Evolutionary conservation across 345 rosid genomes (phyloP).

Genomic region (Capsella bursapastoris): DNA sequence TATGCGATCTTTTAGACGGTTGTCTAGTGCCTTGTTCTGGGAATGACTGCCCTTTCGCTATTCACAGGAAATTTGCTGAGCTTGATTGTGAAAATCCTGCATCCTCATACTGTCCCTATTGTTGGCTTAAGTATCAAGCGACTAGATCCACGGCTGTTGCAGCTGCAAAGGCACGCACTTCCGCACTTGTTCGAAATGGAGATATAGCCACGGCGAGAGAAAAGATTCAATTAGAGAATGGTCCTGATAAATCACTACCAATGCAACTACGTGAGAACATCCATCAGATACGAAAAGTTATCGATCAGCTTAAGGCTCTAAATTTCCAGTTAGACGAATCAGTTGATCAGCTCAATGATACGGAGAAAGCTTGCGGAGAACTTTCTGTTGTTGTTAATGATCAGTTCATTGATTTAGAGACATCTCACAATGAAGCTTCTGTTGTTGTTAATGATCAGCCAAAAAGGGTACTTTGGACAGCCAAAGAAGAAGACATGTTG

Average conservation of each 20-base stretch:
- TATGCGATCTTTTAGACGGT: slow-evolving; percentile 1
- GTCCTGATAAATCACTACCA: not conserved
- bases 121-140: not conserved
- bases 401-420: not conserved
- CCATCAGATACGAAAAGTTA: not conserved
- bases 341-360: not conserved
- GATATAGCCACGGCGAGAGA: not conserved
- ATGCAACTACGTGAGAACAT: not conserved
- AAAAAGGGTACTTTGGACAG: not conserved
- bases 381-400: not conserved
- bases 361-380: not conserved
- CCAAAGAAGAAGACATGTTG: not conserved
- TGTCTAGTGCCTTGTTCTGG: not conserved
- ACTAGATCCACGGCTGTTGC: not conserved
- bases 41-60: not conserved
- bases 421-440: not conserved
- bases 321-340: not conserved
- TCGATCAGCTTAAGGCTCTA: not conserved
- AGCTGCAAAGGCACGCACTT: not conserved
- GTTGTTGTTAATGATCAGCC: not conserved
- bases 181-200: not conserved
- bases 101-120: not conserved
- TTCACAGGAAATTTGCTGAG: not conserved
- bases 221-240: not conserved
- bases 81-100: not conserved